Conservation (phyloP, 2,329 filamentous ascomycete species). For the Aspergillus sp. region DNA sequence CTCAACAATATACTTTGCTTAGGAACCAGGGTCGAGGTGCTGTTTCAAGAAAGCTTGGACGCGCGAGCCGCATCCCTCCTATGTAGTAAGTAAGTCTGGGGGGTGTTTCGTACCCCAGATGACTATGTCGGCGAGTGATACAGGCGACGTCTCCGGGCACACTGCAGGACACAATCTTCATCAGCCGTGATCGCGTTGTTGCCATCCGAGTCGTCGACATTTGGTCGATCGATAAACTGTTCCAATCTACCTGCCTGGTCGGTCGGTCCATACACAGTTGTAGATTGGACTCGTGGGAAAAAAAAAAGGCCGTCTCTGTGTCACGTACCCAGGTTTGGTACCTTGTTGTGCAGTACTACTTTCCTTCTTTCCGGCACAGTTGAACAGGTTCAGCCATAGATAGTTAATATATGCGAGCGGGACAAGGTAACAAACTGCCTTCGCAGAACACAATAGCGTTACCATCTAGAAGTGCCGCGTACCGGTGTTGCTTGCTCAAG, state of each 20-base stretch:
- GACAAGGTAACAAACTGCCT: not conserved
- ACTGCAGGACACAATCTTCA: conserved; percentile 24
- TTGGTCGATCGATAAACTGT: conserved; percentile 11
- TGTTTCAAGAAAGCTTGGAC: conserved; percentile 21
- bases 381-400: no score
- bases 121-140: conserved; percentile 20
- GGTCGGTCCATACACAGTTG: conserved; percentile 8
- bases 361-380: not conserved
- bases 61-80: conserved; percentile 26
- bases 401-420: no score
- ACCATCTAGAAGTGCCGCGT: conserved; percentile 17
- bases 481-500: conserved; percentile 20
- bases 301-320: conserved; percentile 20
- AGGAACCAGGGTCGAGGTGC: conserved; percentile 20
- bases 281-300: conserved; percentile 21
- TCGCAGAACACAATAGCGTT: not conserved
- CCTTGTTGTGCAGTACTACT: not conserved
- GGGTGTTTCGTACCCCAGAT: conserved; percentile 15
- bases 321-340: not conserved
- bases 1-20: conserved; percentile 23
- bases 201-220: conserved; percentile 11
- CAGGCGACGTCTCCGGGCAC: conserved; percentile 19
- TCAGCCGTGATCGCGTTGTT: not conserved
- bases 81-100: conserved; percentile 14
- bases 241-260: conserved; percentile 11